Evolutionary conservation across 495 filamentous ascomycete species (phyloP), one percentile per base, ranked within the genome.

Genomic region (Patellaria atrata): DNA sequence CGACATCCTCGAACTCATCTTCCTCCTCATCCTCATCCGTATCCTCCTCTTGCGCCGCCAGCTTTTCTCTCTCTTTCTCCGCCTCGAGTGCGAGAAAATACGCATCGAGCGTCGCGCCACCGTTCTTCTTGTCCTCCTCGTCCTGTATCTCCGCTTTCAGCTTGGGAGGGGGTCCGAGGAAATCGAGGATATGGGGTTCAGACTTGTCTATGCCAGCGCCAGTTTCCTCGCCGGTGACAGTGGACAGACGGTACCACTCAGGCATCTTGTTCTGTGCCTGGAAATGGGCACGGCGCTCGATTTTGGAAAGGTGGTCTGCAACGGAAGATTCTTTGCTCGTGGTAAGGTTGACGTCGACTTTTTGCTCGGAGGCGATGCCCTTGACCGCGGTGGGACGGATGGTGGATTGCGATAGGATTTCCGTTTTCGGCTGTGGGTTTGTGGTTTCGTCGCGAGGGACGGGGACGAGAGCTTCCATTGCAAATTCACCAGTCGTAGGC

Each of bases 201-300:
- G n/a, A n/a, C 6, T 35, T 35, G 25, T 25, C 33, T 8, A 15
- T 21, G 2, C 45, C 45, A 21, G 44, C 42, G 10, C 22, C 24
- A 1, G 30, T 17, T 30, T 21, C 7, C 12, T 59, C 51, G 52
- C 61, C 59, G 4, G 63, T 59, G 26, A 99, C 81, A 1, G 87
- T 94, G 28, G 76, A 84, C 29, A 82, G 73, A 2, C 79, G 81
- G 50, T 93, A 85, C 84, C 91, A 94, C 8, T 75, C 65, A 0
- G 89, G 89, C 23, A 99, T 60, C 3, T 72, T 73, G 41, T 99
- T 99, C 56, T 92, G 80, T 44, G 71, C 66, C 29, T 79, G 77
- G 40, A 87, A 54, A 30, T 71, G 69, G 34, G 81, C 82, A 47
- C 81, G 84, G 35, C 76, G 67, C 28, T 68, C 69, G 22, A 69